phyloP scores from a whole-genome alignment of 2,329 filamentous ascomycete genomes.

The Phialophora expanda region DNA sequence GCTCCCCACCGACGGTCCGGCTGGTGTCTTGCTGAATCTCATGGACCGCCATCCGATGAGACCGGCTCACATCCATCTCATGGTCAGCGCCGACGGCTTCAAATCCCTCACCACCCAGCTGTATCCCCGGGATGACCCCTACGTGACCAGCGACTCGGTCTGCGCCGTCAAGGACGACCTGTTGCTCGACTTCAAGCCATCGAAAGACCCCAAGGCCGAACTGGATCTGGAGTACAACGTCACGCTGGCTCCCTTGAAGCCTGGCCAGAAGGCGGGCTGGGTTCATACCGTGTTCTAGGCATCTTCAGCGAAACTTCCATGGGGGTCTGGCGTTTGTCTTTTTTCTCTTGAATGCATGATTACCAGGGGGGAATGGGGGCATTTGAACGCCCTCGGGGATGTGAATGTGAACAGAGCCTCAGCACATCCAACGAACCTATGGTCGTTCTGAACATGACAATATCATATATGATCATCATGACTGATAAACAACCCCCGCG shows the following conservation, averaged over 20 bases:
- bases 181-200: slow-evolving; percentile 62
- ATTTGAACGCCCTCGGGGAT: not conserved
- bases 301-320: not conserved
- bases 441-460: not conserved
- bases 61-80: slow-evolving; percentile 66
- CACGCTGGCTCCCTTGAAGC: slow-evolving; percentile 54
- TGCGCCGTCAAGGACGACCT: slow-evolving; percentile 67
- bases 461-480: not conserved
- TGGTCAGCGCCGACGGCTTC: slow-evolving; percentile 61
- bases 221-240: slow-evolving; percentile 69
- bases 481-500: not conserved
- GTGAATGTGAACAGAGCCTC: not conserved
- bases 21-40: slow-evolving; percentile 58
- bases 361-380: not conserved
- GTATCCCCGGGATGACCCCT: slow-evolving; percentile 64
- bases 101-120: slow-evolving; percentile 64
- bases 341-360: not conserved
- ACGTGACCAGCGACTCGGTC: slow-evolving; percentile 63
- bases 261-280: slow-evolving; percentile 23
- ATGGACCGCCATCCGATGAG: slow-evolving; percentile 65
- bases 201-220: slow-evolving; percentile 58
- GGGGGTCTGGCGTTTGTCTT: not conserved
- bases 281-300: slow-evolving; percentile 28
- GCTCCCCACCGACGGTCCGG: slow-evolving; percentile 68
- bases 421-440: not conserved